Base-by-base conservation (phyloP, 495 filamentous ascomycete genomes). In the Rhypophila decipiens region DNA sequence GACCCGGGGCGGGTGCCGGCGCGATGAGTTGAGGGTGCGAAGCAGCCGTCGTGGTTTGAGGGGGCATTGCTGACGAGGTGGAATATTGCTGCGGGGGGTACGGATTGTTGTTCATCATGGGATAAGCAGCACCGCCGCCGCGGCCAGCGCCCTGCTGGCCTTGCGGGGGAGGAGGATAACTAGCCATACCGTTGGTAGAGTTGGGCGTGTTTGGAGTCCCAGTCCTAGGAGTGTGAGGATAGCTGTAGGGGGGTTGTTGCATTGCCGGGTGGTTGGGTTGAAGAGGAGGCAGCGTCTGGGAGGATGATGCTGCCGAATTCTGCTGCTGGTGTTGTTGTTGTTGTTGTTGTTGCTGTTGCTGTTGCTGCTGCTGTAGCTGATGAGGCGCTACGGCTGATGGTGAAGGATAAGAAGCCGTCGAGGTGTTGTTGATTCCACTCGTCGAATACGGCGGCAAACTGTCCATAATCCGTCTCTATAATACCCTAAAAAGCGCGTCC, bases 1-100 rank as follows among this genome's bases (percentile, higher is more conserved):
- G 75, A 53, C 77, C 78, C 29, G 78, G 72, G 17, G 81, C 72
- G 24, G 83, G 83, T 11, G 83, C 83, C 24, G 82, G 83, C 34
- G 84, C 84, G 56, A 86, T 86, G 11, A 82, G 77, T 67, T 85
- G 82, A 20, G 83, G 83, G 52, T 86, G 83, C 18, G 75, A 78
- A 53, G 83, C 76, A 18, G 83, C 79, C 27, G 72, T 74, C 13
- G 83, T 79, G 18, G 82, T 70, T 61, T 83, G 78, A 29, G 83
- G 75, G 68, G 85, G 69, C 71, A 85, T 79, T 24, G 72, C 77
- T 24, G 76, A 72, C n/a, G 79, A 75, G 1, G 79, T 75, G 43
- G 79, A 72, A 53, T 83, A 86, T 20, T 48, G 44, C 50, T 69
- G 73, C 60, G 77, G 78, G 48, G 68, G 73, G 64, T 84, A 76